These are phyloP conservation scores for Rhododendron williamsianum DNA, from an alignment of 148 eudicot genomes.

Conservation along the genomic window DNA sequence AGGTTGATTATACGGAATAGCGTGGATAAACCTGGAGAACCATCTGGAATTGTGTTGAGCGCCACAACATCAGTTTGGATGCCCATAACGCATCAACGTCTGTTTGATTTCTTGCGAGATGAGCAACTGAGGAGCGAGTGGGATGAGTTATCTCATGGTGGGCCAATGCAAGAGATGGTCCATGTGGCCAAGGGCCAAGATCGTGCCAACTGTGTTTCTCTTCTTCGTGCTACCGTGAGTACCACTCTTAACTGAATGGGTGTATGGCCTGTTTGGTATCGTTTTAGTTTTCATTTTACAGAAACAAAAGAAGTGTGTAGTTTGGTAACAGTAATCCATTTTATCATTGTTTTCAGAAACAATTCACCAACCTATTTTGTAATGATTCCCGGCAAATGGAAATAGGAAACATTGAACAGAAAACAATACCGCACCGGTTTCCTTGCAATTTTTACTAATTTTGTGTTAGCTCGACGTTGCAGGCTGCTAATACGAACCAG, in stretches of 20 bases:
- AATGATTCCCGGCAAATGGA: background rate
- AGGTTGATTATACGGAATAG: constrained; percentile 35
- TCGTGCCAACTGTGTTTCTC: constrained; percentile 31
- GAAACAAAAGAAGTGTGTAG: background rate
- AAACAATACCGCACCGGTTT: background rate
- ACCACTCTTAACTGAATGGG: background rate
- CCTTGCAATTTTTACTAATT: background rate
- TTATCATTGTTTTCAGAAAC: background rate
- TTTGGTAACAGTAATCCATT: background rate
- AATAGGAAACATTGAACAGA: background rate
- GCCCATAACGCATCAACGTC: constrained; percentile 27
- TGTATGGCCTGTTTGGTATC: background rate
- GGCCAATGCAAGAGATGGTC: constrained; percentile 32
- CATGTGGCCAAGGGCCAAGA: constrained; percentile 38
- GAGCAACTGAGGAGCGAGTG: constrained; percentile 37
- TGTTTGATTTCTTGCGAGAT: constrained; percentile 37
- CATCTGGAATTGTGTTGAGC: constrained; percentile 38
- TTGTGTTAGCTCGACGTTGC: background rate
- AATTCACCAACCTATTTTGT: background rate
- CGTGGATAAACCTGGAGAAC: constrained; percentile 32
- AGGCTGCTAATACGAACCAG: constrained; percentile 25
- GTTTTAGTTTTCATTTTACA: background rate
- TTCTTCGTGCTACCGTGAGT: constrained; percentile 43
- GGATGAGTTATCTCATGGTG: constrained; percentile 43
- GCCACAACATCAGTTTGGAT: constrained; percentile 43